phyloP scores from a whole-genome alignment of 345 rosid genomes.

The Murraya koenigii region DNA sequence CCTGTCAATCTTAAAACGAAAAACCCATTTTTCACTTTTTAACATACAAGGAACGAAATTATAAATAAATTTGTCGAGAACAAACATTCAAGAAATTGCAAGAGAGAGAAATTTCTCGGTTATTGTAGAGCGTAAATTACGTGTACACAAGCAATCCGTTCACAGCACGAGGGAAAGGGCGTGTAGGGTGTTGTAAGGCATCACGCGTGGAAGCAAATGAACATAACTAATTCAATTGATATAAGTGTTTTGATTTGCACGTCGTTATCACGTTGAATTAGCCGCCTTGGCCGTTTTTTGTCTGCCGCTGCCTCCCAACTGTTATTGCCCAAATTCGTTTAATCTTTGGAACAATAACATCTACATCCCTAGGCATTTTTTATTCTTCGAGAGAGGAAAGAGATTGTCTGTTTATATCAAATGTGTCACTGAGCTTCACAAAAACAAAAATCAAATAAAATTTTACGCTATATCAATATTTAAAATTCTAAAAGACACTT shows the following conservation, averaged over 20 bases:
- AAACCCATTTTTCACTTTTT: too few species aligned
- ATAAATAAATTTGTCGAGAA: too few species aligned
- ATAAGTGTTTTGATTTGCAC: neutral
- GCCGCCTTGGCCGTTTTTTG: slow-evolving; percentile 18
- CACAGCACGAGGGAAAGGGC: neutral
- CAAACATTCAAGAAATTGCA: too few species aligned
- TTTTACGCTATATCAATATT: too few species aligned
- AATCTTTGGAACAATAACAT: neutral
- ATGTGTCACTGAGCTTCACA: too few species aligned
- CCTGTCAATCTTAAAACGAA: too few species aligned
- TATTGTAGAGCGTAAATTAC: neutral
- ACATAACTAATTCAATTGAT: too few species aligned
- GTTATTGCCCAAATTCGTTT: neutral
- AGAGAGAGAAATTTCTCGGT: neutral
- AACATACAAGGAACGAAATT: too few species aligned
- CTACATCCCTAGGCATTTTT: neutral
- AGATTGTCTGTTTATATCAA: too few species aligned
- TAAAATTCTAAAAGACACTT: too few species aligned
- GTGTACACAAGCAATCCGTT: neutral
- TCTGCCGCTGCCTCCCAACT: neutral
- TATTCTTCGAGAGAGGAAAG: too few species aligned
- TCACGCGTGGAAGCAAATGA: neutral
- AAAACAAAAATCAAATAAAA: too few species aligned
- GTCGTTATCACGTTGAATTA: slow-evolving; percentile 8
- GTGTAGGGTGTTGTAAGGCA: neutral